A percentile compares a stretch with the other conserved stretches of the same genome.
phyloP scores from a whole-genome alignment of 192 early-diverging fungal genomes.

The Umbelopsis ramanniana region DNA sequence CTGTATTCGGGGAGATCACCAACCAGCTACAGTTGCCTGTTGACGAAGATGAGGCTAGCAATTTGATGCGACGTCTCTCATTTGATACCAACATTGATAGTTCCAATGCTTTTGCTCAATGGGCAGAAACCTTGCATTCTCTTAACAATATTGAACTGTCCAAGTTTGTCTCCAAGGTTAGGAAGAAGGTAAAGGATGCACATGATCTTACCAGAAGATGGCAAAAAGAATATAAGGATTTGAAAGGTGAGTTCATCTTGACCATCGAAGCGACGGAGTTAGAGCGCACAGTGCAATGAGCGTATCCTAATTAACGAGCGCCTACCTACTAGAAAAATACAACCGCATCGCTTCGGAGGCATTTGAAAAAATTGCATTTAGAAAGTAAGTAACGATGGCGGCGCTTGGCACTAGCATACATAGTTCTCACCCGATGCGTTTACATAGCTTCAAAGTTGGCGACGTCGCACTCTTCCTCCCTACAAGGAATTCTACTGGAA shows the following conservation, averaged over 20 bases:
- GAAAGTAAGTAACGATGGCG: slow-evolving; percentile 44
- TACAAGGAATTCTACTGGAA: slow-evolving; percentile 53
- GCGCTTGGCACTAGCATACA: not conserved
- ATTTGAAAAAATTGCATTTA: slow-evolving; percentile 61
- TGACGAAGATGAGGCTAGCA: slow-evolving; percentile 29
- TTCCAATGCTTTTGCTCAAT: slow-evolving; percentile 20
- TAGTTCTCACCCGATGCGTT: not conserved
- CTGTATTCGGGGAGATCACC: slow-evolving; percentile 29
- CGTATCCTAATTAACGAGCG: too few relatives aligned
- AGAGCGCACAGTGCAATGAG: too few relatives aligned
- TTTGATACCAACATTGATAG: slow-evolving; percentile 28
- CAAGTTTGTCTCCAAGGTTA: slow-evolving; percentile 32
- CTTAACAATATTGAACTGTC: slow-evolving; percentile 25
- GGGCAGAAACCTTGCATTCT: slow-evolving; percentile 27
- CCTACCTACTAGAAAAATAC: slow-evolving; percentile 52
- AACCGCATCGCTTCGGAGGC: slow-evolving; percentile 34
- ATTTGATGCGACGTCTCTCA: slow-evolving; percentile 13
- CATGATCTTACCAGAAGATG: slow-evolving; percentile 29
- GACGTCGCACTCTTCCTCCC: slow-evolving; percentile 62
- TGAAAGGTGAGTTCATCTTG: slow-evolving; percentile 33
- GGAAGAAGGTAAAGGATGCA: slow-evolving; percentile 35
- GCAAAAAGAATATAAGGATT: slow-evolving; percentile 37
- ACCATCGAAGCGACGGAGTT: too few relatives aligned
- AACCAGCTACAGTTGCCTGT: slow-evolving; percentile 36
- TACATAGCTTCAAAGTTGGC: slow-evolving; percentile 55